Conservation (phyloP, 306 rosid species). For the Corylus heterophylla region DNA sequence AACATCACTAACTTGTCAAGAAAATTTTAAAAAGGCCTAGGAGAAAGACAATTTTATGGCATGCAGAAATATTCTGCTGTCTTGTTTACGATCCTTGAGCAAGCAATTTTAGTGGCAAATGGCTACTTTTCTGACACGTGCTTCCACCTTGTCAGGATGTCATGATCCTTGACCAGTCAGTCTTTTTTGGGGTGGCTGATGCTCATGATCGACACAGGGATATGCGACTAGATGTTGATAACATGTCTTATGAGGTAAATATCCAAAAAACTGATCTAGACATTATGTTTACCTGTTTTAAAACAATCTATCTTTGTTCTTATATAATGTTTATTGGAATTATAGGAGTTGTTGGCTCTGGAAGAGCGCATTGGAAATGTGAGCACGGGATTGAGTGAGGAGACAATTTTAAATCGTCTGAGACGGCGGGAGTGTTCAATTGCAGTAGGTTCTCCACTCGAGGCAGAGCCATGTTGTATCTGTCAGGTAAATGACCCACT, state of each 20-base stretch:
- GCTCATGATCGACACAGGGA: conserved; percentile 90
- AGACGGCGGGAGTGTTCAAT: conserved; percentile 53
- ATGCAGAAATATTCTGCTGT: not conserved
- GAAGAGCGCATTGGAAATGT: conserved; percentile 98
- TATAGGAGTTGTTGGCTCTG: conserved; percentile 85
- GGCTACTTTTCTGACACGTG: conserved; percentile 15
- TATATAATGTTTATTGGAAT: not conserved
- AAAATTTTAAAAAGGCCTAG: not conserved
- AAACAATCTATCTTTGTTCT: not conserved
- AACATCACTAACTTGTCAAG: not conserved
- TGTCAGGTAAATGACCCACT: conserved; percentile 71
- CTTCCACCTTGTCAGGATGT: conserved; percentile 63
- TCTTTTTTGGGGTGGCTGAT: conserved; percentile 85
- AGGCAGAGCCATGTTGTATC: conserved; percentile 87
- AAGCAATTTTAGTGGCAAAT: not conserved
- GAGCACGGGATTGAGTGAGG: conserved; percentile 86
- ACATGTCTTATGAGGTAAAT: conserved; percentile 95
- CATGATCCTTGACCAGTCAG: conserved; percentile 87
- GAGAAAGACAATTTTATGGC: not conserved
- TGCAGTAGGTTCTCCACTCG: conserved; percentile 43
- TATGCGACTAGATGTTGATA: conserved; percentile 97
- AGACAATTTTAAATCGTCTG: conserved; percentile 50
- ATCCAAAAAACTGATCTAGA: not conserved
- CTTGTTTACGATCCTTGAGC: not conserved
- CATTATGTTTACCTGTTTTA: conserved; percentile 10